A percentile compares a stretch with the other conserved stretches of the same genome.
Conservation (phyloP, 176 grass and related monocot genomes). For the Eragrostis nindensis region DNA sequence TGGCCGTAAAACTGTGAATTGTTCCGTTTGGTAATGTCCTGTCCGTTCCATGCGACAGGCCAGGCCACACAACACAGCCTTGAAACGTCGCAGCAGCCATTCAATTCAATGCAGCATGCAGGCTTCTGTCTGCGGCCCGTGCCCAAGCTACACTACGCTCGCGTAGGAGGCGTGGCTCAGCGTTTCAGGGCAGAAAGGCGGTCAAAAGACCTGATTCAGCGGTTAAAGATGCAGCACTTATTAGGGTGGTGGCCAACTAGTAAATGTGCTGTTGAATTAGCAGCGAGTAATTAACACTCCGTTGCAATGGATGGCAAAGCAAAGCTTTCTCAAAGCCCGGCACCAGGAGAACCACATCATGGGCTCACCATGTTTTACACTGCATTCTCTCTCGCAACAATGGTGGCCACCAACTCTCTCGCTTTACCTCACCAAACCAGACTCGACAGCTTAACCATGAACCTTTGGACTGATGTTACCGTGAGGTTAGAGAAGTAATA, state of each 20-base stretch:
- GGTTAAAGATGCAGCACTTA: conserved; percentile 23
- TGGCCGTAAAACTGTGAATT: conserved; percentile 30
- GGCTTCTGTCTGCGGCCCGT: background rate
- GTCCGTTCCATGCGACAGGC: background rate
- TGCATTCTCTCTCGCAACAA: background rate
- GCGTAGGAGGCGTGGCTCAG: background rate
- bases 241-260: background rate
- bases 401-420: conserved; percentile 20
- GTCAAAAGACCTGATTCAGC: conserved; percentile 24
- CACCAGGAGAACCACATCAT: background rate
- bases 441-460: no score
- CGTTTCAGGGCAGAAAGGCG: conserved; percentile 1
- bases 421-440: no score
- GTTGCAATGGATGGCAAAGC: background rate
- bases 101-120: conserved; percentile 9
- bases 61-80: background rate
- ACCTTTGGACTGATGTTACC: conserved; percentile 9
- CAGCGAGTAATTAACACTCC: background rate
- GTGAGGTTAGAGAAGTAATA: background rate
- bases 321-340: conserved; percentile 27
- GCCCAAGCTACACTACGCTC: background rate
- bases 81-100: conserved; percentile 11
- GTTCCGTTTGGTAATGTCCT: conserved; percentile 16
- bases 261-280: background rate
- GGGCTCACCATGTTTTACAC: background rate